Percentiles rank a stretch among this genome's conserved stretches.
These are phyloP conservation scores for Coniochaeta ligniaria DNA, from an alignment of 2,329 filamentous ascomycete genomes.

Conservation along the genomic window DNA sequence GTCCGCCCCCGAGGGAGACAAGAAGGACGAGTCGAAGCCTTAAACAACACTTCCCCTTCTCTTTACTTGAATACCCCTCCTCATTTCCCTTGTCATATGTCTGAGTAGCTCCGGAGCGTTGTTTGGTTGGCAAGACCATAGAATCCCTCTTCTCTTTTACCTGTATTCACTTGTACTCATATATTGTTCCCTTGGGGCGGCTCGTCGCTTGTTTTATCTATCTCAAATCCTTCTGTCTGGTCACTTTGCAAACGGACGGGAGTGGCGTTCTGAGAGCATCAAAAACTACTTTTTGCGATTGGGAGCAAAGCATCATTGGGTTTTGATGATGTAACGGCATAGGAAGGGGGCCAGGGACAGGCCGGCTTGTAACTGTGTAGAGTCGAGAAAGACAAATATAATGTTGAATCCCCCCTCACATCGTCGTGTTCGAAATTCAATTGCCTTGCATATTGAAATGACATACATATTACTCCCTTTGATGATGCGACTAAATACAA, in stretches of 20 bases:
- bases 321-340: conserved; percentile 39
- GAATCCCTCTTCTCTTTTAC: conserved; percentile 20
- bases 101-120: conserved; percentile 20
- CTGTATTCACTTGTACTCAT: conserved; percentile 26
- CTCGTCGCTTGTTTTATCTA: conserved; percentile 13
- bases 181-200: conserved; percentile 9
- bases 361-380: conserved; percentile 33
- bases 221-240: conserved; percentile 31
- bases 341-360: conserved; percentile 28
- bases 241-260: conserved; percentile 32
- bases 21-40: conserved; percentile 68
- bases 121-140: neutral
- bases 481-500: neutral
- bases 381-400: conserved; percentile 37
- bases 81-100: conserved; percentile 17
- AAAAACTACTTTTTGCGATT: conserved; percentile 29
- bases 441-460: neutral
- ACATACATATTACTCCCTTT: neutral
- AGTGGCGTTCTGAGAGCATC: conserved; percentile 42
- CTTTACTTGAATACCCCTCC: conserved; percentile 16
- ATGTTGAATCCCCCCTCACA: conserved; percentile 46
- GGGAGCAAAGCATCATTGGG: conserved; percentile 29
- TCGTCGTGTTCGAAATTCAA: neutral
- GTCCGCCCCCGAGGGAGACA: conserved; percentile 59
- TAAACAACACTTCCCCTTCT: conserved; percentile 30